phyloP scores from a whole-genome alignment of 2,329 filamentous ascomycete species.

The Aspergillus ibericus region DNA sequence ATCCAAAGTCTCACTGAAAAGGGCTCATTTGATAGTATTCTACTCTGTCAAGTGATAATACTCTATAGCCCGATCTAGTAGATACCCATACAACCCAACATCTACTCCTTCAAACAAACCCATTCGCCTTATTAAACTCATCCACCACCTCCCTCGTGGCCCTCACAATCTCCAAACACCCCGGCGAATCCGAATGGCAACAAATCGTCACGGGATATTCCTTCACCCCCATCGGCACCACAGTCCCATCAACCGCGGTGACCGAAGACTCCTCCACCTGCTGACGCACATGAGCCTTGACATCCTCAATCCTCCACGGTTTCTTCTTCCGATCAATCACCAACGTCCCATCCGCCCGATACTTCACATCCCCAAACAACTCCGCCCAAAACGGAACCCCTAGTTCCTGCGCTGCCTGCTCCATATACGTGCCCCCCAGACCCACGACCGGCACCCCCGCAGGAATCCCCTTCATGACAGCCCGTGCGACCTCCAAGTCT shows the following conservation, averaged over 20 bases:
- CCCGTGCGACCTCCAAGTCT: constrained; percentile 52
- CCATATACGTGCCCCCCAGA: constrained; percentile 55
- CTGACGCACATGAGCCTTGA: constrained; percentile 44
- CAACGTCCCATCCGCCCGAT: constrained; percentile 50
- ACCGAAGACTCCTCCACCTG: constrained; percentile 45
- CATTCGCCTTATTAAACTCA: constrained; percentile 42
- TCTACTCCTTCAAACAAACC: neutral
- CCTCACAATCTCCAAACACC: constrained; percentile 46
- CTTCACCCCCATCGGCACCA: constrained; percentile 41
- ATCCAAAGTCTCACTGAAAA: too few relatives aligned
- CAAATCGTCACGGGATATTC: constrained; percentile 47
- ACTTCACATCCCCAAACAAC: constrained; percentile 59
- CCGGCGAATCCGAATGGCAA: constrained; percentile 51
- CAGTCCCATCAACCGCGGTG: constrained; percentile 43
- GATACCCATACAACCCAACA: too few relatives aligned
- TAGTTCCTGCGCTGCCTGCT: constrained; percentile 54
- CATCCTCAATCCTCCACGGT: constrained; percentile 43
- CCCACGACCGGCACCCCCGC: constrained; percentile 55
- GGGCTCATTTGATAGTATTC: neutral
- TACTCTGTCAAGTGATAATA: neutral
- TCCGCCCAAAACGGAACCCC: constrained; percentile 56
- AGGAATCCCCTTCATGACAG: constrained; percentile 56
- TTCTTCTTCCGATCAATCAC: constrained; percentile 62
- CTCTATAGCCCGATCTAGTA: neutral
- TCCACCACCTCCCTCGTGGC: constrained; percentile 43